These are phyloP conservation scores for Tulasnella sp. DNA, from an alignment of 768 basidiomycete species.

Conservation along the genomic window DNA sequence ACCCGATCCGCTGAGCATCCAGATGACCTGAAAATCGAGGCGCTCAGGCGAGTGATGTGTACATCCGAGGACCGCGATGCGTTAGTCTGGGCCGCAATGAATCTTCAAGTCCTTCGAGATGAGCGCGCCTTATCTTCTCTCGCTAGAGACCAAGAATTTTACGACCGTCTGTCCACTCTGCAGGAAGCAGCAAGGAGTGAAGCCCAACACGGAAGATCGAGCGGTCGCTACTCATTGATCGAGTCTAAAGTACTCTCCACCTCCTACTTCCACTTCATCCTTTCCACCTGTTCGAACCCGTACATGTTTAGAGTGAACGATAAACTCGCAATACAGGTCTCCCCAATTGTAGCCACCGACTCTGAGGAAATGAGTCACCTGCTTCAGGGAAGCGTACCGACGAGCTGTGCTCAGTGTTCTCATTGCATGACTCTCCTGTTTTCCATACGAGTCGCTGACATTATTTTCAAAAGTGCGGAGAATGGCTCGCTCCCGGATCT, in stretches of 20 bases:
- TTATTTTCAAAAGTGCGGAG: neutral
- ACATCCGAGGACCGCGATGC: neutral
- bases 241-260: neutral
- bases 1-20: neutral
- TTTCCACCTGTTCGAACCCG: neutral
- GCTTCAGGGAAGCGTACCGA: too few relatives aligned
- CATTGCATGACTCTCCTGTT: neutral
- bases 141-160: neutral
- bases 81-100: neutral
- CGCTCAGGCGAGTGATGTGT: neutral
- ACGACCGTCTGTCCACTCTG: neutral
- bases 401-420: neutral
- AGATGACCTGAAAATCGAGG: neutral
- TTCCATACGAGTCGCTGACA: neutral
- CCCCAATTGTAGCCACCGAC: too few relatives aligned
- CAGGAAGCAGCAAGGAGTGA: neutral
- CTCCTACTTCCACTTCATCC: neutral
- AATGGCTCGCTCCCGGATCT: neutral
- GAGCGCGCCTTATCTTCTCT: neutral
- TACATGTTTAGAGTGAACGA: too few relatives aligned
- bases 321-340: too few relatives aligned
- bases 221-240: neutral
- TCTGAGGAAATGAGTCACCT: too few relatives aligned
- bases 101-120: neutral
- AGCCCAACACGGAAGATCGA: accelerated